A percentile compares a stretch with the other conserved stretches of the same genome.
phyloP scores from a whole-genome alignment of 2,329 filamentous ascomycete genomes.

The Microascus cirrosus region DNA sequence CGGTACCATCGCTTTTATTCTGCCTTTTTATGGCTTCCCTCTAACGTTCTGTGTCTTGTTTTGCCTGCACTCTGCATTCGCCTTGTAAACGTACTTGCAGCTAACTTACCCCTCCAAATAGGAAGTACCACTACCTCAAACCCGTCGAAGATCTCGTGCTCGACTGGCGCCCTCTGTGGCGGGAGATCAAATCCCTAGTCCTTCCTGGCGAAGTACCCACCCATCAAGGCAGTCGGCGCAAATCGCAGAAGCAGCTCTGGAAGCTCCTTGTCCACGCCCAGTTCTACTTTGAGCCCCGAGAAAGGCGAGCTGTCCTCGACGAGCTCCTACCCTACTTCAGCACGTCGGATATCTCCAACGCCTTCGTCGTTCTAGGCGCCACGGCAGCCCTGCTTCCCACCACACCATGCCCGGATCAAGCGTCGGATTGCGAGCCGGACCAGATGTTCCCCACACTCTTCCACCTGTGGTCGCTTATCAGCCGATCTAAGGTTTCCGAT shows the following conservation, averaged over 20 bases:
- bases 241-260: slow-evolving; percentile 55
- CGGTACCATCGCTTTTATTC: not conserved
- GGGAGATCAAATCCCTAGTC: slow-evolving; percentile 83
- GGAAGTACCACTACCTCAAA: slow-evolving; percentile 90
- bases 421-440: slow-evolving; percentile 70
- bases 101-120: slow-evolving; percentile 19
- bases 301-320: slow-evolving; percentile 70
- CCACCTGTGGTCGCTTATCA: slow-evolving; percentile 90
- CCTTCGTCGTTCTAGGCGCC: slow-evolving; percentile 82
- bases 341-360: slow-evolving; percentile 82
- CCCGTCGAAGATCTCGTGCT: slow-evolving; percentile 81
- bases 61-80: not conserved
- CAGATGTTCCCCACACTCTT: slow-evolving; percentile 90
- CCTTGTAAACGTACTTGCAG: not conserved
- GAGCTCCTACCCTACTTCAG: slow-evolving; percentile 82
- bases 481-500: slow-evolving; percentile 79
- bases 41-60: not conserved
- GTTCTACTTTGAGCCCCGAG: slow-evolving; percentile 81
- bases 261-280: slow-evolving; percentile 88
- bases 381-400: slow-evolving; percentile 86
- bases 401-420: slow-evolving; percentile 59
- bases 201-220: slow-evolving; percentile 72
- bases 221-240: slow-evolving; percentile 43
- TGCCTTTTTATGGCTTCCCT: not conserved
- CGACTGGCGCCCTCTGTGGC: slow-evolving; percentile 89